A percentile compares a stretch with the other conserved stretches of the same genome.
Evolutionary conservation across 768 basidiomycete species (phyloP).

Genomic region (Paxillus involutus): DNA sequence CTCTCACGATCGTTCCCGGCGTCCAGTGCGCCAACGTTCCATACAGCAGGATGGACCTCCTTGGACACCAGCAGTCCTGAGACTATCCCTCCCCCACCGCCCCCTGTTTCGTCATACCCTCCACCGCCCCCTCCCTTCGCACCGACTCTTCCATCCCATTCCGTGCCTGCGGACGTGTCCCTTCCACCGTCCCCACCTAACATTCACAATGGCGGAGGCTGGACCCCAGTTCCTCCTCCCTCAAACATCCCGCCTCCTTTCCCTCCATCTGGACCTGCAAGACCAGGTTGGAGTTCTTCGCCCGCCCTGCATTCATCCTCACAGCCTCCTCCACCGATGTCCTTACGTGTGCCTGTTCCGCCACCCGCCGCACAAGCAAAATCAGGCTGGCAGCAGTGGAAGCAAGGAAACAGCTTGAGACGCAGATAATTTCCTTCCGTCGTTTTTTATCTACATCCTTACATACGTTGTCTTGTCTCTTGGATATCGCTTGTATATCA

Average conservation of each 20-base stretch:
- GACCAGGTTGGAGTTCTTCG: not conserved
- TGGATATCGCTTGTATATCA: not conserved
- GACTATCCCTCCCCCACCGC: conserved; percentile 18
- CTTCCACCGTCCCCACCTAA: not conserved
- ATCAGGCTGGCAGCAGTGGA: conserved; percentile 60
- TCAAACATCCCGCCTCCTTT: conserved; percentile 5
- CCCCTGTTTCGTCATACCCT: conserved; percentile 1
- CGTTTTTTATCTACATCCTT: not conserved
- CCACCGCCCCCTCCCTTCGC: conserved; percentile 9
- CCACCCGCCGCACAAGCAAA: conserved; percentile 21
- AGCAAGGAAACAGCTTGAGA: conserved; percentile 19
- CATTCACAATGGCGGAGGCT: conserved; percentile 13
- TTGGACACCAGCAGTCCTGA: conserved; percentile 51
- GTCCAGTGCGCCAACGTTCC: conserved; percentile 46
- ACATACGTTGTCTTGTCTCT: not conserved
- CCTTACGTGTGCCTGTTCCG: conserved; percentile 15
- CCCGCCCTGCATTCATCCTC: conserved; percentile 14
- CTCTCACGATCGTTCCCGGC: conserved; percentile 12
- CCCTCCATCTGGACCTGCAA: conserved; percentile 4
- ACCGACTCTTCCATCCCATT: conserved; percentile 10
- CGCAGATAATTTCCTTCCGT: conserved; percentile 17
- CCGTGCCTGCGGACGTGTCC: conserved; percentile 8
- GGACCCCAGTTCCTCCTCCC: conserved; percentile 8
- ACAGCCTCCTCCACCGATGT: conserved; percentile 6
- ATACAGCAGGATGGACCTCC: conserved; percentile 66